Evolutionary conservation across 352 stramenopile species (phyloP).

Genomic region (Globisporangium uncinulatum): DNA sequence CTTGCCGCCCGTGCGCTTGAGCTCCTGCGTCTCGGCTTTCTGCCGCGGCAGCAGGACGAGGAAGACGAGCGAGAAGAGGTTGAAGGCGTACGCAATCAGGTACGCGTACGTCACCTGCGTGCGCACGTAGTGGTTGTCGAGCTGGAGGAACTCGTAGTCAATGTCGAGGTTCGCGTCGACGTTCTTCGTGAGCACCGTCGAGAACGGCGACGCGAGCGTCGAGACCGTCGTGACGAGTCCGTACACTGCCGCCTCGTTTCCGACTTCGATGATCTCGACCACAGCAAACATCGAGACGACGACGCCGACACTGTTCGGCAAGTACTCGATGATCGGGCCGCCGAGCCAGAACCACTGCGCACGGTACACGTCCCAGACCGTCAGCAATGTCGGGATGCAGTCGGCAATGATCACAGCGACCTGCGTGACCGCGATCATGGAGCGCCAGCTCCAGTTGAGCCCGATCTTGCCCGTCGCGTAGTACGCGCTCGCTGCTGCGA

Average conservation of each 20-base stretch:
- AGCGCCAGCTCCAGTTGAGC: slow-evolving; percentile 53
- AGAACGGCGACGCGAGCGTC: slow-evolving; percentile 45
- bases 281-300: slow-evolving; percentile 53
- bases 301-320: slow-evolving; percentile 45
- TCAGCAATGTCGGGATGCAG: slow-evolving; percentile 44
- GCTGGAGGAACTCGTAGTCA: slow-evolving; percentile 36
- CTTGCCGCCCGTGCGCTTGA: slow-evolving; percentile 31
- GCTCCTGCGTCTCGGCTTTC: slow-evolving; percentile 38
- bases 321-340: slow-evolving; percentile 39
- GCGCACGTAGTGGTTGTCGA: slow-evolving; percentile 36
- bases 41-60: slow-evolving; percentile 43
- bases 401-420: slow-evolving; percentile 18
- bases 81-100: slow-evolving; percentile 50
- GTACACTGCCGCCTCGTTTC: slow-evolving; percentile 52
- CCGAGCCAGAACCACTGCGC: slow-evolving; percentile 66
- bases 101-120: slow-evolving; percentile 53
- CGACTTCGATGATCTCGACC: slow-evolving; percentile 46
- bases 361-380: slow-evolving; percentile 42
- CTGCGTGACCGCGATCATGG: slow-evolving; percentile 37
- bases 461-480: slow-evolving; percentile 38
- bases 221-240: slow-evolving; percentile 47
- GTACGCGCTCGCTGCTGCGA: slow-evolving; percentile 33
- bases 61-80: slow-evolving; percentile 45
- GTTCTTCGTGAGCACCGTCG: slow-evolving; percentile 36
- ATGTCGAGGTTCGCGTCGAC: slow-evolving; percentile 49